Base-by-base conservation (phyloP, 2,329 filamentous ascomycete species). In the Dothidotthia symphoricarpi region DNA sequence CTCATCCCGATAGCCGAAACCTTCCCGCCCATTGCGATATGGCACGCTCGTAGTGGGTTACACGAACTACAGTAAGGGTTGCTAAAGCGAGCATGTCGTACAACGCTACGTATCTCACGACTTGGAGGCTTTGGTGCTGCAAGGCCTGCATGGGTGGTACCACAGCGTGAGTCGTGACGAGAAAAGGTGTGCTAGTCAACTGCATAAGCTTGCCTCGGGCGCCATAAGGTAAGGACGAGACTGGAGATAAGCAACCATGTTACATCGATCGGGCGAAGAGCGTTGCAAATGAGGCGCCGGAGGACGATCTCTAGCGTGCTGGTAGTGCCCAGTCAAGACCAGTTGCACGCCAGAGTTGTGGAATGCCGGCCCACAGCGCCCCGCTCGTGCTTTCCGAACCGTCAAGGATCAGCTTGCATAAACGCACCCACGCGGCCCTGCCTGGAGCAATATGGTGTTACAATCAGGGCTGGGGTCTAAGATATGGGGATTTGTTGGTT, bases 41-140 rank as follows among this genome's bases (percentile, higher is more conserved):
- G 35, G 25, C 38, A 37, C 28, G 39, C 41, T 51, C 48, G 38
- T 44, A 37, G 34, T 38, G 41, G 48, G 53, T 54, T 48, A 50
- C 36, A 53, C 43, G 38, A 37, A 33, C 38, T 32, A 49, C 36
- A 41, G 46, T 48, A 31, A 57, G 54, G 57, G 51, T 47, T 34
- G 48, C 49, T 37, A 36, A 47, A 31, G 58, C 56, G 50, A 57
- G 53, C 51, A 38, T 60, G 60, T 58, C 16, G 45, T 59, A 60
- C 60, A 57, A 59, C 53, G 43, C 48, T 34, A 52, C 47, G 49
- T 53, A 57, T 60, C 52, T 52, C 31, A 31, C 22, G 33, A 46
- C 28, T 34, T 30, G 39, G 43, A 44, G 38, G 24, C 43, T 33
- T 34, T 28, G 33, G 29, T 36, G 39, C 40, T 49, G 45, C 49